Percentiles rank a stretch among this genome's conserved stretches.
phyloP scores from a whole-genome alignment of 2,329 filamentous ascomycete species.

The Diaporthe batatas region DNA sequence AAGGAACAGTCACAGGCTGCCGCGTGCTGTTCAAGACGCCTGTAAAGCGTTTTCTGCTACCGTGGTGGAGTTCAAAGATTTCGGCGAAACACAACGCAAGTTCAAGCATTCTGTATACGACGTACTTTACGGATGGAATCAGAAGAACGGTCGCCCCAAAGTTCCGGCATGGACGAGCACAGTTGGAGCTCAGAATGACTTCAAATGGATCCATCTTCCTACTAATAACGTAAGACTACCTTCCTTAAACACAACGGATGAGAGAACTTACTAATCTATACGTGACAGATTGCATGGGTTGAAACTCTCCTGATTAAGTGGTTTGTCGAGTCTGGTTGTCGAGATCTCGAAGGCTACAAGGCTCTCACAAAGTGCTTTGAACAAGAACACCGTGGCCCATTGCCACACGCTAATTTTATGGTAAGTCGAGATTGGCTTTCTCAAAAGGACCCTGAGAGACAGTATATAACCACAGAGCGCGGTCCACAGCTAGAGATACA shows the following conservation, averaged over 20 bases:
- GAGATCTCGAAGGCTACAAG: conserved; percentile 74
- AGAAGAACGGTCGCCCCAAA: conserved; percentile 59
- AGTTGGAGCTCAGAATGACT: conserved; percentile 56
- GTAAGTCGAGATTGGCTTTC: no score
- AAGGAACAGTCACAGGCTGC: conserved; percentile 51
- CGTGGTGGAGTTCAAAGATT: conserved; percentile 65
- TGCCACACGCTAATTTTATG: conserved; percentile 74
- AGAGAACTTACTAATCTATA: conserved; percentile 7
- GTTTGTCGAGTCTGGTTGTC: conserved; percentile 73
- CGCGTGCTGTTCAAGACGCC: conserved; percentile 57
- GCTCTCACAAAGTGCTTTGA: conserved; percentile 72
- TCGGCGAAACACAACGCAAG: conserved; percentile 57
- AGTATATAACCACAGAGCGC: no score
- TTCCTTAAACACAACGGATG: conserved; percentile 48
- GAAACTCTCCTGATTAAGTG: conserved; percentile 73
- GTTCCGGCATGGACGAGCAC: conserved; percentile 60
- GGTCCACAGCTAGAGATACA: no score
- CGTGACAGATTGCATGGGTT: conserved; percentile 65
- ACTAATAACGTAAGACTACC: conserved; percentile 62
- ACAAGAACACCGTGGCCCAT: conserved; percentile 71
- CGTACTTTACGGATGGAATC: conserved; percentile 63
- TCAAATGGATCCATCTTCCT: conserved; percentile 67
- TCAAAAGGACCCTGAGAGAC: no score
- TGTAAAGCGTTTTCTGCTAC: conserved; percentile 65
- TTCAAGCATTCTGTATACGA: conserved; percentile 63